phyloP scores from a whole-genome alignment of 257 asterid species.

The Solanum virginianum region DNA sequence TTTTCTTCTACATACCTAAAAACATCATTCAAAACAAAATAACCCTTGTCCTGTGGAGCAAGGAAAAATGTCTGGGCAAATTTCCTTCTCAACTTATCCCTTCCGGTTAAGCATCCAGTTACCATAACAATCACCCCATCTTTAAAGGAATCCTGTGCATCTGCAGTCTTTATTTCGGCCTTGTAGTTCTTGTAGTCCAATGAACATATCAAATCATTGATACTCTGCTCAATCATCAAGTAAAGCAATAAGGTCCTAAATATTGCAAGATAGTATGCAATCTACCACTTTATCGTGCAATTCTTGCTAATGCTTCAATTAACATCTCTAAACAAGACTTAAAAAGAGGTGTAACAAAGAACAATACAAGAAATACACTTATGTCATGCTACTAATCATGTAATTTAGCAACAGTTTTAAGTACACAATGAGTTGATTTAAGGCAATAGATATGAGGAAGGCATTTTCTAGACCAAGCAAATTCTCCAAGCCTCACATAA shows the following conservation, averaged over 20 bases:
- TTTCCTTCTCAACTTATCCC: constrained; percentile 50
- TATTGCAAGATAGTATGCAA: background rate
- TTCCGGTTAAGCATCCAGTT: constrained; percentile 83
- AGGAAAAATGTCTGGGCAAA: constrained; percentile 83
- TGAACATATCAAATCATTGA: constrained; percentile 65
- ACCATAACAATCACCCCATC: constrained; percentile 76
- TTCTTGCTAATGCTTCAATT: background rate
- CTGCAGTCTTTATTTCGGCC: constrained; percentile 86
- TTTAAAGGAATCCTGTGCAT: constrained; percentile 71
- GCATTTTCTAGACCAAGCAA: background rate
- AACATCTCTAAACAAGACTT: background rate
- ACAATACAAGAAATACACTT: background rate
- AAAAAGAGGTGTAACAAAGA: background rate
- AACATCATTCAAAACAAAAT: constrained; percentile 72
- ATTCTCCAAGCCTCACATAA: background rate
- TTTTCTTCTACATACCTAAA: constrained; percentile 60
- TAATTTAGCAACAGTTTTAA: background rate
- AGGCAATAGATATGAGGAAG: background rate
- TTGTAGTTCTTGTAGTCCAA: constrained; percentile 83
- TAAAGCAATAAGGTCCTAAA: background rate
- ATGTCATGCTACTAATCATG: background rate
- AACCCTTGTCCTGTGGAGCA: constrained; percentile 92
- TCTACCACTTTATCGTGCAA: background rate
- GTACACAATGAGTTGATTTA: background rate
- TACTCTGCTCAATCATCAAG: constrained; percentile 38